Base-by-base conservation (phyloP, 208 protist species). In the Acanthamoeba healyi region DNA sequence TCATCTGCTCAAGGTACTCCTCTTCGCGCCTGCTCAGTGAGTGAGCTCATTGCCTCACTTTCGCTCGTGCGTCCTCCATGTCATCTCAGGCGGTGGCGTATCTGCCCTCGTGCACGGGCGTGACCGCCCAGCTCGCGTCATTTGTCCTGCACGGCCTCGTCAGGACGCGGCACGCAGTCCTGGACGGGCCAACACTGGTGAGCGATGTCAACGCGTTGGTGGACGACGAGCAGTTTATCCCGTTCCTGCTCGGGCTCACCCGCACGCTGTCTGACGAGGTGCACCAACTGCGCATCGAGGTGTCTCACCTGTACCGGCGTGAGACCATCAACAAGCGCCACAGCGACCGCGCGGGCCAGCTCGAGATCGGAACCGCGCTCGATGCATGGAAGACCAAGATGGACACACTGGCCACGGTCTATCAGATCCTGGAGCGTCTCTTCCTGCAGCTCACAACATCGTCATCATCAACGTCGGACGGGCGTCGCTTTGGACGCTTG, bases 281-380 rank as follows among this genome's bases (percentile, higher is more conserved):
- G 22, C 38, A 40, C 19, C 38, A 26, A 4, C 40, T 81, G 40
- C 34, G 70, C 19, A 3, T 81, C 19, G 70, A 81, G 24, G 70
- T 81, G 34, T 26, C 70, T 6, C 70, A 81, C 9, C 70, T 81
- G 38, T 44, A 81, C 36, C 70, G 36, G 7, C 70, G 70, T 17
- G 70, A 81, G 70, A 44, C 70, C 70, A 44, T 81, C 70, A 74
- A 74, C 36, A 74, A 74, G 32, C 65, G 65, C n/a, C 6, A 36
- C 29, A 74, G 65, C 65, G 65, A 74, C 36, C n/a, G 1, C 19
- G 70, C 34, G 40, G 70, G 70, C 22, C 70, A 44, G n/a, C 61
- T 24, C 6, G 70, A 81, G 70, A 40, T 81, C 70, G 24, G 15
- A 3, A 29, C 34, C 36, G 6, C 19, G 70, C 70, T 81, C 24